phyloP scores from a whole-genome alignment of 768 basidiomycete genomes.

The Rhodotorula kratochvilovae region DNA sequence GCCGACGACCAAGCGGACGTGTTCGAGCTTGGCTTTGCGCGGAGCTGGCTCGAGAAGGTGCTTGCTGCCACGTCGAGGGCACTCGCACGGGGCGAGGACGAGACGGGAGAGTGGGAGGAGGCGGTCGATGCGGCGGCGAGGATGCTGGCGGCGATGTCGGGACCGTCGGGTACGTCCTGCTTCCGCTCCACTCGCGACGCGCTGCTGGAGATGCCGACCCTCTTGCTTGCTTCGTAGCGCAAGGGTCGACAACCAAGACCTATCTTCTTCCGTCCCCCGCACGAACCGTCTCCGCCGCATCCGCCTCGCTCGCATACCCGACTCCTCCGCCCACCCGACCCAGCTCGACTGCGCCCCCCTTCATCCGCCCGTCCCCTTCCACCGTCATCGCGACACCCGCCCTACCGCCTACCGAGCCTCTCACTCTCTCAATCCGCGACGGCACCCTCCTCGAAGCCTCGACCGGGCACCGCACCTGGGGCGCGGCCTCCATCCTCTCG shows the following conservation, averaged over 20 bases:
- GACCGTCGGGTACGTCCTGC: constrained; percentile 8
- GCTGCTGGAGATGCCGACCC: too few species aligned
- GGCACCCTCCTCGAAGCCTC: constrained; percentile 58
- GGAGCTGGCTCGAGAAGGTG: constrained; percentile 71
- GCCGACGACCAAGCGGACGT: constrained; percentile 51
- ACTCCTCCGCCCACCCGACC: constrained; percentile 53
- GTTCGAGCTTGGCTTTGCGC: constrained; percentile 63
- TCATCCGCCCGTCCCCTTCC: constrained; percentile 17
- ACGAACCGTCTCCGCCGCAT: constrained; percentile 45
- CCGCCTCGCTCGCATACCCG: not conserved
- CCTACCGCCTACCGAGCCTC: constrained; percentile 53
- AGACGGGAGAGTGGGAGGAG: constrained; percentile 3
- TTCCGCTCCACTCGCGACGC: too few species aligned
- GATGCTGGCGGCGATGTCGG: constrained; percentile 50
- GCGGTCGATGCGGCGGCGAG: constrained; percentile 52
- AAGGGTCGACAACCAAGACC: constrained; percentile 60
- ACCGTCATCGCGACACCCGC: constrained; percentile 57
- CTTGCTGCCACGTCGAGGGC: constrained; percentile 48
- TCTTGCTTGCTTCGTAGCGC: constrained; percentile 1
- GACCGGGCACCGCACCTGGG: constrained; percentile 83
- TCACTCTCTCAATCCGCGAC: constrained; percentile 60
- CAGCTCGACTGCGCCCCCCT: constrained; percentile 57
- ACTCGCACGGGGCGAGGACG: not conserved
- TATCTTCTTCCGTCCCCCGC: constrained; percentile 60
- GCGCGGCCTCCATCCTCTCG: constrained; percentile 67